phyloP scores from a whole-genome alignment of 2,329 filamentous ascomycete species.

The Aspergillus fumigatiaffinis region DNA sequence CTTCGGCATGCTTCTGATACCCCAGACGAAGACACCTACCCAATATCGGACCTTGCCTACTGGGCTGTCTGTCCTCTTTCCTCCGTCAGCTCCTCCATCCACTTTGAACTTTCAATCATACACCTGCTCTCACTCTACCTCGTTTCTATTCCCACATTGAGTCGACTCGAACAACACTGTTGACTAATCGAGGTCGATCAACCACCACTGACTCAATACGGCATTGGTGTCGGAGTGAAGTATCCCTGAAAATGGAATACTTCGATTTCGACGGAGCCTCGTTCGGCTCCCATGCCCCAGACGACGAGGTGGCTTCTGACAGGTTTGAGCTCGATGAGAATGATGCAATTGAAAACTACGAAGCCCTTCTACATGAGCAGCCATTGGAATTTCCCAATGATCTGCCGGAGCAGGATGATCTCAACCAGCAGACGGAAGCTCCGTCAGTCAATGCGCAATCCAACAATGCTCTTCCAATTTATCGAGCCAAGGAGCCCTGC shows the following conservation, averaged over 20 bases:
- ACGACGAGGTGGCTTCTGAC: conserved; percentile 40
- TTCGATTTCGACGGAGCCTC: conserved; percentile 47
- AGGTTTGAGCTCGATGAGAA: conserved; percentile 35
- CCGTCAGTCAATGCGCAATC: conserved; percentile 22
- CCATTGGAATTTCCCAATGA: conserved; percentile 38
- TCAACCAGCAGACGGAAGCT: conserved; percentile 17
- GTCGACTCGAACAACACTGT: not conserved
- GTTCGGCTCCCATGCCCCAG: conserved; percentile 30
- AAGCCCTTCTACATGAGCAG: conserved; percentile 42
- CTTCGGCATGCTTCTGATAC: conserved; percentile 21
- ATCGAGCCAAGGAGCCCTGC: conserved; percentile 43
- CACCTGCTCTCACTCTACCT: not conserved
- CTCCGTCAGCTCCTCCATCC: not conserved
- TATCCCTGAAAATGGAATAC: conserved; percentile 39
- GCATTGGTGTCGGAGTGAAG: not conserved
- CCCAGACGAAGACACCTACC: conserved; percentile 22
- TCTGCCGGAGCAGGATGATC: conserved; percentile 17
- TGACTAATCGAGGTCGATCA: not conserved
- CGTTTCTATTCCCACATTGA: not conserved
- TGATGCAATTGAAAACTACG: conserved; percentile 34
- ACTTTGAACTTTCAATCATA: not conserved
- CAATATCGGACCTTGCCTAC: conserved; percentile 16
- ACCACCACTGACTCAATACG: not conserved
- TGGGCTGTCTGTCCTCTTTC: not conserved
- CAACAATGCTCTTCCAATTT: conserved; percentile 38